phyloP scores from a whole-genome alignment of 1,139 yeast species.

The Yamadazyma triangularis region DNA sequence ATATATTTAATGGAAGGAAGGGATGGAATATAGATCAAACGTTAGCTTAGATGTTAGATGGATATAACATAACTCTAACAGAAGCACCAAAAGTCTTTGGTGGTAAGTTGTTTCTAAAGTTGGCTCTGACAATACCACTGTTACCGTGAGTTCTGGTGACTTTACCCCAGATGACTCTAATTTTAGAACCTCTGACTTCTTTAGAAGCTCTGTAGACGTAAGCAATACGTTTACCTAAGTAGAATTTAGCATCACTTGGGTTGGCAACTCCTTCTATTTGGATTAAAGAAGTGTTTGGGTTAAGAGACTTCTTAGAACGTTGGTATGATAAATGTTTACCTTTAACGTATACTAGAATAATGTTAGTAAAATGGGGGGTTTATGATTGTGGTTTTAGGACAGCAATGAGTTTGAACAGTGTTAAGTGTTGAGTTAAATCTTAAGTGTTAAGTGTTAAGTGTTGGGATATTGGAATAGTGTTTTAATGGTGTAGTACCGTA shows the following conservation, averaged over 20 bases:
- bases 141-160: slow-evolving; percentile 98
- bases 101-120: slow-evolving; percentile 98
- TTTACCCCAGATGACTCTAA: slow-evolving; percentile 99
- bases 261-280: slow-evolving; percentile 93
- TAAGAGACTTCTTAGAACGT: slow-evolving; percentile 97
- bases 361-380: slow-evolving; percentile 27
- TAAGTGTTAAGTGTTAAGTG: background rate
- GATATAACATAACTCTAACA: slow-evolving; percentile 99
- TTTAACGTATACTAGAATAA: slow-evolving; percentile 92
- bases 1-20: no score
- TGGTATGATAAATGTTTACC: slow-evolving; percentile 99
- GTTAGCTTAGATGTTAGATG: slow-evolving; percentile 97
- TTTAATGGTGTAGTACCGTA: no score
- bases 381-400: background rate
- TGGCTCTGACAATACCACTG: slow-evolving; percentile 98
- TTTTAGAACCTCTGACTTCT: slow-evolving; percentile 97
- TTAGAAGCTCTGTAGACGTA: slow-evolving; percentile 98
- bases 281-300: slow-evolving; percentile 96
- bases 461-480: background rate
- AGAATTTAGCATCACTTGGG: slow-evolving; percentile 95
- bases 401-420: no score
- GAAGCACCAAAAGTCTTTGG: slow-evolving; percentile 99
- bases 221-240: slow-evolving; percentile 99
- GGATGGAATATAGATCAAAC: no score
- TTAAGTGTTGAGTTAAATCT: no score